Percentiles rank a stretch among this genome's conserved stretches.
Conservation (phyloP, 371 early-diverging fungal species). For the Rhizopus arrhizus region DNA sequence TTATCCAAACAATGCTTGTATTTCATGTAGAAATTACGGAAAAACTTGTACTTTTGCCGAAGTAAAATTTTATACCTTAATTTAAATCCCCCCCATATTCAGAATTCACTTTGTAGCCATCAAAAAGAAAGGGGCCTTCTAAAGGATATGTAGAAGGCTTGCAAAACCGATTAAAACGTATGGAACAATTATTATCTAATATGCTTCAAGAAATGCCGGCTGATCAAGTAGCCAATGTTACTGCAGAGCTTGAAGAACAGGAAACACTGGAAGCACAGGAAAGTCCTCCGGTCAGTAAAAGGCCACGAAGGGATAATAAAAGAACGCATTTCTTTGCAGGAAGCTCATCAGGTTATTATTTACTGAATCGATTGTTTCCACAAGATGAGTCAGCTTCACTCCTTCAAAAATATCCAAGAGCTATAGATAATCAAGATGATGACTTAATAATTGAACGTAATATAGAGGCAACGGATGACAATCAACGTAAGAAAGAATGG, state of each 20-base stretch:
- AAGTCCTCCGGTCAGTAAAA: neutral
- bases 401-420: constrained; percentile 9
- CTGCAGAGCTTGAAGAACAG: neutral
- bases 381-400: constrained; percentile 1
- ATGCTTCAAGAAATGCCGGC: constrained; percentile 18
- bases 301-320: neutral
- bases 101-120: constrained; percentile 13
- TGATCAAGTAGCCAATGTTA: neutral
- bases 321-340: constrained; percentile 31
- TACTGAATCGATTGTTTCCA: constrained; percentile 33
- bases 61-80: constrained; percentile 6
- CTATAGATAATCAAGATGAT: constrained; percentile 28
- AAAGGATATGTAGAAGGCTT: constrained; percentile 34
- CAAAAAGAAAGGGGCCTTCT: constrained; percentile 33
- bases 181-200: constrained; percentile 27
- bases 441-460: constrained; percentile 32
- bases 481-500: constrained; percentile 21
- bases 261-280: neutral
- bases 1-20: constrained; percentile 20
- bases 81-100: no score
- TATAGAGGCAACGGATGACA: neutral
- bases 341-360: constrained; percentile 46
- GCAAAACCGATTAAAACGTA: constrained; percentile 28
- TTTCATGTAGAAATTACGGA: constrained; percentile 26
- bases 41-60: constrained; percentile 32